Evolutionary conservation across 1,284 basidiomycete genomes (phyloP), one percentile per base, ranked within the genome.

Genomic region (Ustilago tritici): DNA sequence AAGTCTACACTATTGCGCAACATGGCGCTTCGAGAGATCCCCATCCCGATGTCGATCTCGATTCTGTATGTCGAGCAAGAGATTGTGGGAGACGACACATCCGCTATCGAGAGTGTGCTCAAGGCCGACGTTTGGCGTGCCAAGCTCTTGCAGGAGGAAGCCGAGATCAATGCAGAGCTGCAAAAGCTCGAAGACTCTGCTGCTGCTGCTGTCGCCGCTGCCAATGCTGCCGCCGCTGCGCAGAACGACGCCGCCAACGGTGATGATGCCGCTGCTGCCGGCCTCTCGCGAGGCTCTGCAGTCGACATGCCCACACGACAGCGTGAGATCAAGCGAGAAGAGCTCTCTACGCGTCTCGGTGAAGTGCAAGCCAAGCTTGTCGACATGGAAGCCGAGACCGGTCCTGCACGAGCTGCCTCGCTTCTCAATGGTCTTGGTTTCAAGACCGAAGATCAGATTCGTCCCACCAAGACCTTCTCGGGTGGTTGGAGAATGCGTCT

Each of bases 401-500:
- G 95, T 5, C 97, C 97, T 11, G 93, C 94, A 5, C 89, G 97
- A 70, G 97, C 97, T 19, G 95, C 95, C 6, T 90, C 93, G 8
- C 88, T 98, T 34, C 89, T 99, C 55, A 94, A 94, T 49, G 95
- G 95, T 61, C 90, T 99, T 34, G 96, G 96, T 14, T 98, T 98
- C 88, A 90, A 91, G 74, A 93, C 96, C 83, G 88, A 89, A 17
- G 96, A 98, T 86, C 96, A 98, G 87, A 53, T 54, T 56, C 79
- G 80, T 58, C 82, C 87, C 1, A 88, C 87, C 5, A 92, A 88
- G 84, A 91, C 93, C 1, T 99, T 99, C 89, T 97, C 94, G 86
- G 96, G 97, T 89, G 96, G 97, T 88, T 98, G 95, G 95, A 89
- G 99, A 91, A 99, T 99, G 97, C 98, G 98, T 91, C 92, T 99